These are phyloP conservation scores for Lichtheimia hyalospora DNA, from an alignment of 371 early-diverging fungal genomes.

Conservation along the genomic window DNA sequence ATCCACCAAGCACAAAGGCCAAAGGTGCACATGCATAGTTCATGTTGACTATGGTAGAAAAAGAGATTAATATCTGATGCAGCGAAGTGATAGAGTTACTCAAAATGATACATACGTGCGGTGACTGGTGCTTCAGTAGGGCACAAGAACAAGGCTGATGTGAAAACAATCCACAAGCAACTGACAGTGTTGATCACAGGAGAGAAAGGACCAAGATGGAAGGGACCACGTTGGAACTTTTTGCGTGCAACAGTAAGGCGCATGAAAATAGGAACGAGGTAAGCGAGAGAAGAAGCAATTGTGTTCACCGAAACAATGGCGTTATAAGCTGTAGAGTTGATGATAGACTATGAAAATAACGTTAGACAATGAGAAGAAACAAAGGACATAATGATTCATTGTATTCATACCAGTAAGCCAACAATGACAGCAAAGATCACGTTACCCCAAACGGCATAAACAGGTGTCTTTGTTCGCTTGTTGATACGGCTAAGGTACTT, in stretches of 20 bases:
- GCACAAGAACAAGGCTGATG: slow-evolving; percentile 61
- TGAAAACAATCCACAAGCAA: slow-evolving; percentile 58
- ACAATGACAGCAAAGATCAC: slow-evolving; percentile 40
- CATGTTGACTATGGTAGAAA: slow-evolving; percentile 28
- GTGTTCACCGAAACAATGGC: slow-evolving; percentile 72
- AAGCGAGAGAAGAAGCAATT: slow-evolving; percentile 69
- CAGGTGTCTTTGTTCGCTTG: slow-evolving; percentile 32
- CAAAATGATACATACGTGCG: slow-evolving; percentile 18
- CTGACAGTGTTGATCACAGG: slow-evolving; percentile 47
- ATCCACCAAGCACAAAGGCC: slow-evolving; percentile 26
- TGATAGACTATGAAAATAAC: slow-evolving; percentile 47
- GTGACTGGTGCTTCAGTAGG: slow-evolving; percentile 62
- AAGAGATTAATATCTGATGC: neutral
- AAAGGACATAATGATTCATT: slow-evolving; percentile 10
- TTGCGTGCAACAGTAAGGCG: slow-evolving; percentile 48
- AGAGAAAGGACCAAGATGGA: slow-evolving; percentile 61
- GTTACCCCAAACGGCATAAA: slow-evolving; percentile 54
- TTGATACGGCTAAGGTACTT: slow-evolving; percentile 46
- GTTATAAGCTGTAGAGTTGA: slow-evolving; percentile 49
- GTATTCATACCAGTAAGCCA: slow-evolving; percentile 38
- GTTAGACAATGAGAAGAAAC: slow-evolving; percentile 43
- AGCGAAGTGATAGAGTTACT: neutral
- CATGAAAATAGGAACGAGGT: slow-evolving; percentile 65
- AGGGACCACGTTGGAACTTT: slow-evolving; percentile 39
- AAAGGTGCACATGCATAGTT: slow-evolving; percentile 42